phyloP scores from a whole-genome alignment of 2,329 filamentous ascomycete species.

The Fusarium coffeatum region DNA sequence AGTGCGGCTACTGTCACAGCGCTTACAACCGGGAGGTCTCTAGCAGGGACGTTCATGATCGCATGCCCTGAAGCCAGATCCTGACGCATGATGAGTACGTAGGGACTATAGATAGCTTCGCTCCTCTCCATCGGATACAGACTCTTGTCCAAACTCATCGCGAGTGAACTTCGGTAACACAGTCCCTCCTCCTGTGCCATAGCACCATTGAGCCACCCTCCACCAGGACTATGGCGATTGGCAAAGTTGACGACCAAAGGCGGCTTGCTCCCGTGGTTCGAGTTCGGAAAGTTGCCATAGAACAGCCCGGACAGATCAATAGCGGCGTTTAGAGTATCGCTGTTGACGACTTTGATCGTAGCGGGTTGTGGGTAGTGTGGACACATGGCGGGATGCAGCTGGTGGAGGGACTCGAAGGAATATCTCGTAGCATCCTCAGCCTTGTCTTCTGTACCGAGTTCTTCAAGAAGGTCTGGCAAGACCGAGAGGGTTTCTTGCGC shows the following conservation, averaged over 20 bases:
- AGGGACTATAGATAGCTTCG: background rate
- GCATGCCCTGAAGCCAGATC: background rate
- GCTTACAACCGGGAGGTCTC: background rate
- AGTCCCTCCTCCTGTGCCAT: background rate
- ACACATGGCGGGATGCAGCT: background rate
- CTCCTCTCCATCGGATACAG: background rate
- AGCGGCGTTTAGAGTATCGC: background rate
- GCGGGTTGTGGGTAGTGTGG: background rate
- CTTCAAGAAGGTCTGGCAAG: background rate
- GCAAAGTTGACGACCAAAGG: background rate
- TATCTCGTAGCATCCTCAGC: background rate
- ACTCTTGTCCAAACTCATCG: background rate
- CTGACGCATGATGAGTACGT: background rate
- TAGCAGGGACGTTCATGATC: background rate
- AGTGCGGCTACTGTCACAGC: background rate
- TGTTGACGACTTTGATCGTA: background rate
- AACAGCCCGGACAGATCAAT: rapidly evolving
- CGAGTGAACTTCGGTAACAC: background rate
- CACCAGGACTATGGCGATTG: background rate
- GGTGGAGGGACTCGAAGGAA: background rate
- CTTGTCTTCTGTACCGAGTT: background rate
- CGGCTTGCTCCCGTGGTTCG: background rate
- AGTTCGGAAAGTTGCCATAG: background rate
- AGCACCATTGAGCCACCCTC: background rate
- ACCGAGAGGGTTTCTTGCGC: background rate